Evolutionary conservation across 176 grass and related monocot species (phyloP), one percentile per base, ranked within the genome.

Genomic region (Oryza punctata): DNA sequence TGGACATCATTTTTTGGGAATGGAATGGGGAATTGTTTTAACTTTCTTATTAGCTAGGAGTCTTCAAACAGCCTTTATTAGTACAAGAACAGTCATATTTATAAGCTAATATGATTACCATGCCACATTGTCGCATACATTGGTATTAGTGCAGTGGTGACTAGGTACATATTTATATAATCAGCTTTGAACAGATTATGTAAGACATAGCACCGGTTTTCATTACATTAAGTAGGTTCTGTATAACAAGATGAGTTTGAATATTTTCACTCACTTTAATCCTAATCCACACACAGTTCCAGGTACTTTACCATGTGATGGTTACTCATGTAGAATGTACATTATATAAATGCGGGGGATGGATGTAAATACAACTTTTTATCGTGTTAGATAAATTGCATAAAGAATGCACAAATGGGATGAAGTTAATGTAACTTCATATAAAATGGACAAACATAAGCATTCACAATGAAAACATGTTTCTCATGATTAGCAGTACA

Each of bases 211-310:
- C 45, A 30, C 18, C 10, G 68, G 1, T 46, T 63, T 72, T 79
- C 35, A 76, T 78, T 27, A 23, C 46, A 76, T 82, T 72, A 77
- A 28, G 14, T 77, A 71, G 28, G 44, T 25, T 26, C 70, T 71
- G 23, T 32, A 69, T 29, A 77, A 60, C 1, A 37, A 43, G 37
- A 72, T 37, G 46, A 9, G 28, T 65, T 60, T 45, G 18, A 72
- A 16, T 72, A 43, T 41, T 78, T 87, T 88, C 60, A 74, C 69
- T 74, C 38, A 57, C 73, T 81, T 65, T 16, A 8, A 45, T 59
- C 12, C 23, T 60, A 30, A 45, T 14, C 45, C 54, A 72, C 30
- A 33, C 33, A 73, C 73, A 43, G 43, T 11, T 50, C n/a, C 43
- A 65, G 27, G 21, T 45, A 74, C 6, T 40, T 70, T 41, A 25